Evolutionary conservation across 176 grass and related monocot species (phyloP), one percentile per base, ranked within the genome.

Genomic region (Oryza longistaminata): DNA sequence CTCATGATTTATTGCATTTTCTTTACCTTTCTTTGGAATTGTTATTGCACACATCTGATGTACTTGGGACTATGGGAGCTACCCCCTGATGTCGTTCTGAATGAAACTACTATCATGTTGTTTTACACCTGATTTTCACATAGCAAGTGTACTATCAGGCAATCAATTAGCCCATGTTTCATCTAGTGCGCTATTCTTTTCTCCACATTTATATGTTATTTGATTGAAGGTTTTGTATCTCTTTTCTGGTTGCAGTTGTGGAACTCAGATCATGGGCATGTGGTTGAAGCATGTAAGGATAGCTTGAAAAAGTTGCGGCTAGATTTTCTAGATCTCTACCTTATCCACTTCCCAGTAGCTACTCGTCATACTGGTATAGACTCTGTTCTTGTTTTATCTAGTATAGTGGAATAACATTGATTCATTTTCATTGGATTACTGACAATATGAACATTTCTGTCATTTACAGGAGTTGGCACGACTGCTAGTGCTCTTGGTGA

Each of bases 211-310:
- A 62, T 48, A 27, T 77, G 14, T 37, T 21, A 27, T 50, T 40
- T 39, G 42, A 15, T 14, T 73, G 22, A 84, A 73, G 44, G 3
- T 16, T 45, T 7, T 11, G 16, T 9, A 10, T 44, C 16, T 62
- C 39, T 52, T 24, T 75, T 73, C 8, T 85, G 35, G 70, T 22
- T 81, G 70, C 39, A 97, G 92, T 34, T 94, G 5, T 97, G 95
- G 95, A 94, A 93, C 81, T 97, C 95, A 26, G 95, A 97, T 80
- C 94, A 97, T 12, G 88, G 90, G 2, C 92, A 97, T 86, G 92
- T 97, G 27, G 27, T 92, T 67, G 90, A 91, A 83, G 95, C 95
- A 24, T 92, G 92, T 68, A 89, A 92, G 71, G 86, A 94, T 58
- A 94, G 92, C 64, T 84, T 97, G 88, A 94, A 97, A 89, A 97